These are phyloP conservation scores for Scedosporium apiospermum DNA, from an alignment of 2,329 filamentous ascomycete genomes.

Conservation along the genomic window DNA sequence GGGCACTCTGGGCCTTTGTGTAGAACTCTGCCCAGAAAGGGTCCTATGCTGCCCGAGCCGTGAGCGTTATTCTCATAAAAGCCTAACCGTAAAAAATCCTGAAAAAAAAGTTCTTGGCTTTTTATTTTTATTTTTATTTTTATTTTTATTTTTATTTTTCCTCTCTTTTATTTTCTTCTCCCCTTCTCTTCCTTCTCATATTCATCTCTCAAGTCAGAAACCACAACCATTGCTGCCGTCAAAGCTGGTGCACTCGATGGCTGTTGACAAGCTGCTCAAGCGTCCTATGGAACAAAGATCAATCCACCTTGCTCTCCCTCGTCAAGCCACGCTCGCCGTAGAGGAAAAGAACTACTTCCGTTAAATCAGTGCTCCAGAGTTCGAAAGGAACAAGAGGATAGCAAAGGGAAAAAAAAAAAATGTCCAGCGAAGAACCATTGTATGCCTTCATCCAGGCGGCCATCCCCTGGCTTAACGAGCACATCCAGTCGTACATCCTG, in stretches of 20 bases:
- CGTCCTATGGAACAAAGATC: slow-evolving; percentile 1
- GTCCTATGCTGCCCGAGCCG: no score
- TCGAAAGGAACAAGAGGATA: neutral
- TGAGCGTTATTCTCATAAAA: neutral
- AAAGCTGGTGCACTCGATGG: neutral
- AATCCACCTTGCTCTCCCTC: slow-evolving; percentile 3
- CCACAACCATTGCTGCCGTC: neutral
- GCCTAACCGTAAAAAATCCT: neutral
- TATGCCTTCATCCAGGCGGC: slow-evolving; percentile 17
- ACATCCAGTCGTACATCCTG: slow-evolving; percentile 20
- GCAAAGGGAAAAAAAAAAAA: slow-evolving; percentile 10
- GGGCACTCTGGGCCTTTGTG: neutral
- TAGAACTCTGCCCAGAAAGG: no score
- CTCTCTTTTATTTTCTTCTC: neutral
- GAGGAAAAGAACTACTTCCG: neutral
- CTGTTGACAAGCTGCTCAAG: neutral
- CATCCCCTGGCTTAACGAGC: slow-evolving; percentile 20
- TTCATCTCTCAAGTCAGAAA: neutral
- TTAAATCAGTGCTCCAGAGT: neutral
- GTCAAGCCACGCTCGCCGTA: slow-evolving; percentile 6
- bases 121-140: neutral
- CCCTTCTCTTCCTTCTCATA: neutral
- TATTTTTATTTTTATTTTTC: no score
- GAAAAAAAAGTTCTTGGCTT: neutral
- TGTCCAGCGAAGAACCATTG: slow-evolving; percentile 18